Evolutionary conservation across 805 yeast species (phyloP).

Genomic region (Saccharomycopsis sp.): DNA sequence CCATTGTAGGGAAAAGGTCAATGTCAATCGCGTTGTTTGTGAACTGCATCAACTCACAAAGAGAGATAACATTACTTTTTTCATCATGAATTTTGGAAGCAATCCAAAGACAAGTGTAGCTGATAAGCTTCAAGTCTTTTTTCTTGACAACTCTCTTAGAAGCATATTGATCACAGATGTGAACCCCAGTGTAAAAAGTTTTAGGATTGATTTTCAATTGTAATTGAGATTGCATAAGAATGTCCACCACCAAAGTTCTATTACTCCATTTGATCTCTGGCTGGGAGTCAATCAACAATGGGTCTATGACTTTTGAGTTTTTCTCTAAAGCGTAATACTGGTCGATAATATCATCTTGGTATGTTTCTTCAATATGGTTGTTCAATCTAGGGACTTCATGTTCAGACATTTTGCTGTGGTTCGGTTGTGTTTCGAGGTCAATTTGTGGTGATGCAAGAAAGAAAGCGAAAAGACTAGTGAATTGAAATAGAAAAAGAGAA

Average conservation of each 20-base stretch:
- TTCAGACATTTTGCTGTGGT: too few relatives aligned
- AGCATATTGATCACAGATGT: slow-evolving; percentile 33
- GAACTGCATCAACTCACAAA: slow-evolving; percentile 28
- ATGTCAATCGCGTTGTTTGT: slow-evolving; percentile 39
- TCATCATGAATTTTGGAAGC: slow-evolving; percentile 31
- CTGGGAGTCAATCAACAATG: slow-evolving; percentile 68
- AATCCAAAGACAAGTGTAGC: slow-evolving; percentile 39
- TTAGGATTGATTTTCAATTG: slow-evolving; percentile 40
- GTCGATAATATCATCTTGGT: slow-evolving; percentile 9
- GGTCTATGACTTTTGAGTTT: slow-evolving; percentile 27
- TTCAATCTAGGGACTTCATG: slow-evolving; percentile 1
- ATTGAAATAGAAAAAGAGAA: too few relatives aligned
- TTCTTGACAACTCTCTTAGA: slow-evolving; percentile 29
- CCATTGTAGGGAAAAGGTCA: slow-evolving; percentile 36
- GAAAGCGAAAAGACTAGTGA: too few relatives aligned
- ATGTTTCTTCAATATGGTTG: not conserved
- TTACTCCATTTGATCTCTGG: slow-evolving; percentile 77
- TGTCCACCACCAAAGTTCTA: slow-evolving; percentile 75
- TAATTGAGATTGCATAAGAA: slow-evolving; percentile 62
- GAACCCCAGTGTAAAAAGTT: slow-evolving; percentile 40
- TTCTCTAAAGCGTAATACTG: slow-evolving; percentile 5
- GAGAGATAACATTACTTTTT: slow-evolving; percentile 12
- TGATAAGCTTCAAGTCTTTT: slow-evolving; percentile 30
- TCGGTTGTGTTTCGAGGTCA: too few relatives aligned
- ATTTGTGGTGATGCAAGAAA: too few relatives aligned